Percentiles rank a stretch among this genome's conserved stretches.
Conservation (phyloP, 345 rosid genomes). For the Garcia nutans region DNA sequence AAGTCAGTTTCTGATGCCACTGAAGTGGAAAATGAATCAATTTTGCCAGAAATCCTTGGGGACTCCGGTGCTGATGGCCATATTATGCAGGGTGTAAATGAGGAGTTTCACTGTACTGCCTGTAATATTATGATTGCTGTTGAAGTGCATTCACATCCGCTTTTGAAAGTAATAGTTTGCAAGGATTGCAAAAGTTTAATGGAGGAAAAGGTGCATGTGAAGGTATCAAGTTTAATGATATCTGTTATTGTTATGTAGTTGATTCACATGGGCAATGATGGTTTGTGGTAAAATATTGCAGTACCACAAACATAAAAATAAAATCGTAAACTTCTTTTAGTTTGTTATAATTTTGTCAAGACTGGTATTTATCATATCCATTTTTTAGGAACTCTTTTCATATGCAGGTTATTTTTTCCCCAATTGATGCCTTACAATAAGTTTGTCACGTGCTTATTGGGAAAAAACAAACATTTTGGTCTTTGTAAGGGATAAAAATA, state of each 20-base stretch:
- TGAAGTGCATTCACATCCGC: constrained; percentile 79
- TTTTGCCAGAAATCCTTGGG: constrained; percentile 23
- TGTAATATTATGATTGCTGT: constrained; percentile 59
- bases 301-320: not conserved
- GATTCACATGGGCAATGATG: not conserved
- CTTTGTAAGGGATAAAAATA: too few species aligned
- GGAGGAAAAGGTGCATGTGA: constrained; percentile 55
- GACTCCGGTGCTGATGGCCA: constrained; percentile 23
- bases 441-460: not conserved
- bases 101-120: constrained; percentile 68
- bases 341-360: too few species aligned
- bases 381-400: not conserved
- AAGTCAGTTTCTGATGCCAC: constrained; percentile 18
- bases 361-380: not conserved
- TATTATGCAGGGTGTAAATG: constrained; percentile 33
- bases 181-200: constrained; percentile 67
- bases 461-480: too few species aligned
- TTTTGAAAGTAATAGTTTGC: constrained; percentile 83
- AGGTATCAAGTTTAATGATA: constrained; percentile 47
- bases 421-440: not conserved
- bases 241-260: not conserved
- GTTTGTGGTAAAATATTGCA: not conserved
- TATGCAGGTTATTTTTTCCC: too few species aligned
- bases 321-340: not conserved
- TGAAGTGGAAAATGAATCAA: constrained; percentile 35